Conservation (phyloP, 495 filamentous ascomycete species). For the Apiosordaria backusii region DNA sequence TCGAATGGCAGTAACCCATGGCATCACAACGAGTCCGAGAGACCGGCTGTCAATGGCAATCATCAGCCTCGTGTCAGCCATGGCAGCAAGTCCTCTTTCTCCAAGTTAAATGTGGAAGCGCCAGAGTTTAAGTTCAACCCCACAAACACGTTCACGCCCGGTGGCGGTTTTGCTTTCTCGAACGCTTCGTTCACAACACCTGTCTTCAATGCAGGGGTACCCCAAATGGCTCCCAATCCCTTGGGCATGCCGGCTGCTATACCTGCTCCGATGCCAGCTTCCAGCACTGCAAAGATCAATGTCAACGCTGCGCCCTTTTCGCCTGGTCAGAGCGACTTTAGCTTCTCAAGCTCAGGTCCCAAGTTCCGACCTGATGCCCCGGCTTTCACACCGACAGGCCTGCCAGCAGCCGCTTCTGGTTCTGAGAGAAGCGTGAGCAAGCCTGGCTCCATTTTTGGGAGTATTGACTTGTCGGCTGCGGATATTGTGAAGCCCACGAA, state of each 20-base stretch:
- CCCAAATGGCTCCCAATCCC: constrained; percentile 31
- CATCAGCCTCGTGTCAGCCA: constrained; percentile 44
- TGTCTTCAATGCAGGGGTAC: constrained; percentile 37
- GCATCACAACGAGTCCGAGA: constrained; percentile 43
- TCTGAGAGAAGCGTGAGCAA: constrained; percentile 36
- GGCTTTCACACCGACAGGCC: constrained; percentile 63
- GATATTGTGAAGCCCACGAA: constrained; percentile 61
- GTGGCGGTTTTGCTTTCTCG: constrained; percentile 52
- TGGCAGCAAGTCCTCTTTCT: constrained; percentile 62
- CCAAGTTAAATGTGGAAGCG: constrained; percentile 80
- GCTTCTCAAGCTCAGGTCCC: constrained; percentile 63
- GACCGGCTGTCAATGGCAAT: constrained; percentile 22
- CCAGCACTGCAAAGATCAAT: constrained; percentile 55
- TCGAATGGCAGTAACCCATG: constrained; percentile 51
- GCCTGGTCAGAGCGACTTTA: constrained; percentile 66
- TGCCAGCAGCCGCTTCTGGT: constrained; percentile 39
- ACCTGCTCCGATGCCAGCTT: constrained; percentile 25
- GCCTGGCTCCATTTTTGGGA: constrained; percentile 66
- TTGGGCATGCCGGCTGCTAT: constrained; percentile 6
- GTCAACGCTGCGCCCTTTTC: constrained; percentile 67
- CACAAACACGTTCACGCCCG: constrained; percentile 55
- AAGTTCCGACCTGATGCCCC: constrained; percentile 81
- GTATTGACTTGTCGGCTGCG: constrained; percentile 56
- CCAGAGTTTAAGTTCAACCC: constrained; percentile 85
- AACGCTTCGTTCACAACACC: constrained; percentile 50